These are phyloP conservation scores for Mollisiaceae sp. DNA, from an alignment of 2,329 filamentous ascomycete species.

Conservation along the genomic window DNA sequence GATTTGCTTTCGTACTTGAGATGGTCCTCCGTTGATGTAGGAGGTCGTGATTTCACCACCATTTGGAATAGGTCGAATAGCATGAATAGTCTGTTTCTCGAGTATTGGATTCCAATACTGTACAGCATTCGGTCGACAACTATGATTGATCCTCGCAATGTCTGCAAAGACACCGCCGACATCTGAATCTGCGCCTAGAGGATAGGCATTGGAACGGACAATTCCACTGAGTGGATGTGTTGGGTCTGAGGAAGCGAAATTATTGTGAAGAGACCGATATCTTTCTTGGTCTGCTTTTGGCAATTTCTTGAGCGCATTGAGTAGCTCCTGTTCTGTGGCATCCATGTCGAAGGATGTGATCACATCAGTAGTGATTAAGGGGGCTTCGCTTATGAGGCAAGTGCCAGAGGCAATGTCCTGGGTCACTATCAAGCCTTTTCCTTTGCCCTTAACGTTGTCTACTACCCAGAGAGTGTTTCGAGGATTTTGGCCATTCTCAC, in stretches of 20 bases:
- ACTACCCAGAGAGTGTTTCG: slow-evolving; percentile 30
- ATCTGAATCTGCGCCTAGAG: slow-evolving; percentile 32
- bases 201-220: slow-evolving; percentile 39
- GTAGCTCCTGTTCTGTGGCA: slow-evolving; percentile 35
- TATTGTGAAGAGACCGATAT: slow-evolving; percentile 40
- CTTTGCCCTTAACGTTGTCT: slow-evolving; percentile 37
- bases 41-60: slow-evolving; percentile 36
- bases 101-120: slow-evolving; percentile 36
- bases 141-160: slow-evolving; percentile 40
- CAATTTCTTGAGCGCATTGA: slow-evolving; percentile 28
- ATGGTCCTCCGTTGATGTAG: slow-evolving; percentile 35
- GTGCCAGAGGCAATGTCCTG: slow-evolving; percentile 37
- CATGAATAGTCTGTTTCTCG: slow-evolving; percentile 33
- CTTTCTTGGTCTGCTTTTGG: slow-evolving; percentile 33
- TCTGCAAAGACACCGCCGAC: slow-evolving; percentile 35
- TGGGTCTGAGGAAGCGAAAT: slow-evolving; percentile 30
- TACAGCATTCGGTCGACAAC: slow-evolving; percentile 36
- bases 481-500: background rate
- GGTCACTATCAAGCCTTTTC: slow-evolving; percentile 36
- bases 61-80: slow-evolving; percentile 30
- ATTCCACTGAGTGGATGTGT: slow-evolving; percentile 35
- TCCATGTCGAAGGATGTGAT: slow-evolving; percentile 28
- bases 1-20: slow-evolving; percentile 28
- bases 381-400: slow-evolving; percentile 38
- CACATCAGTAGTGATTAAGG: slow-evolving; percentile 38